Conservation (phyloP, 2,329 filamentous ascomycete genomes). For the Amphichorda felina region DNA sequence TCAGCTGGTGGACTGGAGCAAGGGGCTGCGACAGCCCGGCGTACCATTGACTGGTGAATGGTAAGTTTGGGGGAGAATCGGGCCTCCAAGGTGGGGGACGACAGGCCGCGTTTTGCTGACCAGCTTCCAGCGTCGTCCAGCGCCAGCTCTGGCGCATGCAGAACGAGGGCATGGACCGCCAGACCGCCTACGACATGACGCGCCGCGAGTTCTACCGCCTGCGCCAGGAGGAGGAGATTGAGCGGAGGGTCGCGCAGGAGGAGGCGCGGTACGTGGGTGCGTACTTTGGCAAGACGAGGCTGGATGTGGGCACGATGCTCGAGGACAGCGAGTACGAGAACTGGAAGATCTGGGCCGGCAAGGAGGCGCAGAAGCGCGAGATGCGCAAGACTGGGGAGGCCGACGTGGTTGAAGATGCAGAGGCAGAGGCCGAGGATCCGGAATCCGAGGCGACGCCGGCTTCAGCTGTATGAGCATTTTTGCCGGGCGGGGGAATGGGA, state of each 20-base stretch:
- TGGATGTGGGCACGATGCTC: slow-evolving; percentile 70
- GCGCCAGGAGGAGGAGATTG: slow-evolving; percentile 71
- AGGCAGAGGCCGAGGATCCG: slow-evolving; percentile 1
- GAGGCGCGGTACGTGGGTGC: slow-evolving; percentile 79
- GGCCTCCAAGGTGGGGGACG: not conserved
- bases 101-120: not conserved
- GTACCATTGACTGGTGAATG: slow-evolving; percentile 75
- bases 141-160: slow-evolving; percentile 80
- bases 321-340: slow-evolving; percentile 70
- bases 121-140: slow-evolving; percentile 65
- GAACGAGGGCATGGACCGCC: slow-evolving; percentile 45
- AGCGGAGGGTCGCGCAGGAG: slow-evolving; percentile 72
- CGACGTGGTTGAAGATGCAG: slow-evolving; percentile 10
- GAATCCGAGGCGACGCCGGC: no score
- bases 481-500: no score
- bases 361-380: slow-evolving; percentile 32
- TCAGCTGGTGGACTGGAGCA: slow-evolving; percentile 68
- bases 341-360: slow-evolving; percentile 72
- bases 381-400: slow-evolving; percentile 15
- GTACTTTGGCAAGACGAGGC: slow-evolving; percentile 68
- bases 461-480: no score
- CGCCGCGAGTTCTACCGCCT: slow-evolving; percentile 84
- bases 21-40: slow-evolving; percentile 57
- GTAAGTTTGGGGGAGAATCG: slow-evolving; percentile 31
- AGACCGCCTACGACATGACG: slow-evolving; percentile 71